A percentile compares a stretch with the other conserved stretches of the same genome.
Conservation (phyloP, 202 grass and related monocot species). For the Panicum virgatum region DNA sequence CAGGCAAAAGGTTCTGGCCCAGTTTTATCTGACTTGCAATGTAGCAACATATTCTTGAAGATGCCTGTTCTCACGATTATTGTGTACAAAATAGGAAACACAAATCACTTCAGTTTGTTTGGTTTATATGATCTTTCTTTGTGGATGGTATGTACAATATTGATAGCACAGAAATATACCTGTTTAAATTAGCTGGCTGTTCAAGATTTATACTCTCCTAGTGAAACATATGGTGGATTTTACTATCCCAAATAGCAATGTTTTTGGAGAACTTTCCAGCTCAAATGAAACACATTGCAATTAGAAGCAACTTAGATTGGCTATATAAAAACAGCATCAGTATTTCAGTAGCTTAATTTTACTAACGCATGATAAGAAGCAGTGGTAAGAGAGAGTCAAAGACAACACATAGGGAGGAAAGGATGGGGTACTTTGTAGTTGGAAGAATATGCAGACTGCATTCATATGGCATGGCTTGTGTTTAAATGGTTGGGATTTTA, state of each 20-base stretch:
- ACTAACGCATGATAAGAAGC: background rate
- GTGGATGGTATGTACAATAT: background rate
- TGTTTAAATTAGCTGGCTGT: constrained; percentile 1
- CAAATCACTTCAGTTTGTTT: background rate
- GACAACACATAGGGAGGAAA: background rate
- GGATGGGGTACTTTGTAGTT: background rate
- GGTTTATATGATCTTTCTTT: background rate
- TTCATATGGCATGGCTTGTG: background rate
- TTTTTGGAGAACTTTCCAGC: background rate
- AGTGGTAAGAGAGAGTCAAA: background rate
- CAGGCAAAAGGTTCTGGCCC: constrained; percentile 65
- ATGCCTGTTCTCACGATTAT: constrained; percentile 19
- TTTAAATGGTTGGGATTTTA: background rate
- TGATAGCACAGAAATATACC: constrained; percentile 22
- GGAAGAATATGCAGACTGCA: background rate
- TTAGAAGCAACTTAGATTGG: constrained; percentile 1
- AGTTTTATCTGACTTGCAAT: constrained; percentile 5
- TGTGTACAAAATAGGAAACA: background rate
- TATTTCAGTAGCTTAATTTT: constrained; percentile 13
- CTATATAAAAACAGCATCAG: background rate
- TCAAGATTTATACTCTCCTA: background rate
- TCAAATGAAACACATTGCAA: background rate
- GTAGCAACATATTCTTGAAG: constrained; percentile 30
- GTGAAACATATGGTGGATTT: constrained; percentile 12
- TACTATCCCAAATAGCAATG: background rate